Evolutionary conservation across 352 stramenopile genomes (phyloP).

Genomic region (Pythium volutum): DNA sequence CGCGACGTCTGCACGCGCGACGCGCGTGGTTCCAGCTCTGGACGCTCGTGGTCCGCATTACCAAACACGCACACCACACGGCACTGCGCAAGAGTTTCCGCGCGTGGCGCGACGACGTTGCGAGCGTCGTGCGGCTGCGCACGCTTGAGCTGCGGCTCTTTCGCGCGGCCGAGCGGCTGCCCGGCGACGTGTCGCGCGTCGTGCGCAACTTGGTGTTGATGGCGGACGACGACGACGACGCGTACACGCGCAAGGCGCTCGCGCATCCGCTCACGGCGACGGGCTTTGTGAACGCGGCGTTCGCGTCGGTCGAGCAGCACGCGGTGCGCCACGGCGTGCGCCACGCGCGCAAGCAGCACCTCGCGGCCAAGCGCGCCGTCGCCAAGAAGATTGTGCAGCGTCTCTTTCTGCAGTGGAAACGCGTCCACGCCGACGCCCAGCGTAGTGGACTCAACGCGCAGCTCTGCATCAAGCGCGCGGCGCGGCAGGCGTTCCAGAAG

Average conservation of each 20-base stretch:
- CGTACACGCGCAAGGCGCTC: conserved; percentile 30
- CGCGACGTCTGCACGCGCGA: conserved; percentile 26
- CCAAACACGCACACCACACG: conserved; percentile 29
- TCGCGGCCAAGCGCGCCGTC: conserved; percentile 42
- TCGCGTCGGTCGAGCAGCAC: conserved; percentile 38
- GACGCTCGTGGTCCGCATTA: conserved; percentile 41
- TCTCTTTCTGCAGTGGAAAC: conserved; percentile 63
- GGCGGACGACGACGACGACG: conserved; percentile 38
- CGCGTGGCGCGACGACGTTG: conserved; percentile 47
- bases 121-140: conserved; percentile 38
- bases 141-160: conserved; percentile 65
- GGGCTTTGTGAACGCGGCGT: conserved; percentile 56
- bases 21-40: conserved; percentile 48
- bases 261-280: conserved; percentile 13
- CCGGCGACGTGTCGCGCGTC: conserved; percentile 39
- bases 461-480: conserved; percentile 69
- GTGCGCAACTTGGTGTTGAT: conserved; percentile 80
- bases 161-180: conserved; percentile 45
- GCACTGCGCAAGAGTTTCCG: conserved; percentile 39
- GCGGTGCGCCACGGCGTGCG: conserved; percentile 23
- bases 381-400: conserved; percentile 69
- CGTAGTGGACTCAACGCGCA: conserved; percentile 61
- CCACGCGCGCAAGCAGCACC: conserved; percentile 32
- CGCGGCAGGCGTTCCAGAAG: conserved; percentile 52
- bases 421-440: conserved; percentile 38